Evolutionary conservation across 139 green algal genomes (phyloP).

Genomic region (Chlorella vulgaris): DNA sequence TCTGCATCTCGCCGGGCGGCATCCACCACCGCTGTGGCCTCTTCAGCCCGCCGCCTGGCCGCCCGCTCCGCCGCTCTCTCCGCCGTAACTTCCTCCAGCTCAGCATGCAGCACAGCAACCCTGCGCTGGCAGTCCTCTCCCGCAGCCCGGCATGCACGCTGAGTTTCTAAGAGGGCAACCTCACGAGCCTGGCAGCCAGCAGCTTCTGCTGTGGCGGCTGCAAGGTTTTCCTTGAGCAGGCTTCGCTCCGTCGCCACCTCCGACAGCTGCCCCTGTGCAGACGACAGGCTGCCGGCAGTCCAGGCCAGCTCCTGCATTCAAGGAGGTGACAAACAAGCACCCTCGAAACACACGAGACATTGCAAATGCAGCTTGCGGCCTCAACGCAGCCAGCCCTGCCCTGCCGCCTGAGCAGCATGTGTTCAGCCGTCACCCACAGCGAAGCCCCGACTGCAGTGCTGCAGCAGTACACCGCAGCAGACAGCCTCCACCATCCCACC

Average conservation of each 20-base stretch:
- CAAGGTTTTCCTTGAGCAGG: constrained; percentile 1
- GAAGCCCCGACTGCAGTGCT: no score
- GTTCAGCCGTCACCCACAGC: no score
- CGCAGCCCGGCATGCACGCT: background rate
- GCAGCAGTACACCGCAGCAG: no score
- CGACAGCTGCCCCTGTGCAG: background rate
- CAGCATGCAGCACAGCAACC: background rate
- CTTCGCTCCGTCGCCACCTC: background rate
- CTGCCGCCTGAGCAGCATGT: no score
- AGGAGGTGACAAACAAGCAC: background rate
- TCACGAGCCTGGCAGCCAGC: background rate
- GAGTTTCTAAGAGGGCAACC: background rate
- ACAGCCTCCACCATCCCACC: no score
- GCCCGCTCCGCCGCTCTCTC: background rate
- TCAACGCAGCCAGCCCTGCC: no score
- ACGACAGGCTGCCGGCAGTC: background rate
- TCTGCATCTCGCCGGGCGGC: background rate
- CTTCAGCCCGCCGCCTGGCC: background rate
- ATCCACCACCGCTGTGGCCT: background rate
- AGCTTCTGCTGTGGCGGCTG: background rate
- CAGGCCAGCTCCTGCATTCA: constrained; percentile 12
- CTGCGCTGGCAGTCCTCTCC: background rate
- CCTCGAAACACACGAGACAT: background rate
- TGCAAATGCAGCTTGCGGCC: no score
- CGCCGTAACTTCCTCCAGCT: background rate